These are phyloP conservation scores for Rhodotorula sp. DNA, from an alignment of 1,284 basidiomycete species.

Conservation along the genomic window DNA sequence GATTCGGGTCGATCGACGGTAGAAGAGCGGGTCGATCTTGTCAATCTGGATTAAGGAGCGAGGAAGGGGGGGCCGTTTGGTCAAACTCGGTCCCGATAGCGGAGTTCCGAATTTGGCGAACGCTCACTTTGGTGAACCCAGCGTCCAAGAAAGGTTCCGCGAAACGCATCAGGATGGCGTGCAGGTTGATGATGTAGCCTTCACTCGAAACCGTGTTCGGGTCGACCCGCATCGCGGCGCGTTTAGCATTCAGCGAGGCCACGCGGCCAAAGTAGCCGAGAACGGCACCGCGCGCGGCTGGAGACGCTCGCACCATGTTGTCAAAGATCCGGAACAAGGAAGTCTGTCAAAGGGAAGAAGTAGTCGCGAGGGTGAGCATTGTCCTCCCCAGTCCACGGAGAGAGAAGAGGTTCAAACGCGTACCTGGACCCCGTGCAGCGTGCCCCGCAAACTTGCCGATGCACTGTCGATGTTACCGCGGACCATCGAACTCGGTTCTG, in stretches of 20 bases:
- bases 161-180: conserved; percentile 76
- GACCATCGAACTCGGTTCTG: conserved; percentile 72
- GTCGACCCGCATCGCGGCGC: conserved; percentile 90
- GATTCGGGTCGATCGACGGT: conserved; percentile 61
- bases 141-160: conserved; percentile 98
- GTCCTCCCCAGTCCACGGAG: too few species aligned
- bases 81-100: background rate
- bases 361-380: conserved; percentile 42
- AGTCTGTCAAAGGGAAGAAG: conserved; percentile 51
- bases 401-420: conserved; percentile 10
- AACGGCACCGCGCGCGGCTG: conserved; percentile 76
- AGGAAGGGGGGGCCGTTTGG: background rate
- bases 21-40: conserved; percentile 83
- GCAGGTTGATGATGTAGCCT: conserved; percentile 88
- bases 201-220: conserved; percentile 82
- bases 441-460: conserved; percentile 74
- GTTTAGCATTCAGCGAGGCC: conserved; percentile 73
- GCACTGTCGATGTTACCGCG: conserved; percentile 77
- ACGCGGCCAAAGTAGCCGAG: conserved; percentile 77
- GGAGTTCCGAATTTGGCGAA: background rate
- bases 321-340: conserved; percentile 88
- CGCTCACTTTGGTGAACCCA: conserved; percentile 72
- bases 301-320: conserved; percentile 75
- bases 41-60: conserved; percentile 63
- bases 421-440: conserved; percentile 76